Evolutionary conservation across 345 rosid genomes (phyloP), one percentile per base, ranked within the genome.

Genomic region (Hypericum perforatum): DNA sequence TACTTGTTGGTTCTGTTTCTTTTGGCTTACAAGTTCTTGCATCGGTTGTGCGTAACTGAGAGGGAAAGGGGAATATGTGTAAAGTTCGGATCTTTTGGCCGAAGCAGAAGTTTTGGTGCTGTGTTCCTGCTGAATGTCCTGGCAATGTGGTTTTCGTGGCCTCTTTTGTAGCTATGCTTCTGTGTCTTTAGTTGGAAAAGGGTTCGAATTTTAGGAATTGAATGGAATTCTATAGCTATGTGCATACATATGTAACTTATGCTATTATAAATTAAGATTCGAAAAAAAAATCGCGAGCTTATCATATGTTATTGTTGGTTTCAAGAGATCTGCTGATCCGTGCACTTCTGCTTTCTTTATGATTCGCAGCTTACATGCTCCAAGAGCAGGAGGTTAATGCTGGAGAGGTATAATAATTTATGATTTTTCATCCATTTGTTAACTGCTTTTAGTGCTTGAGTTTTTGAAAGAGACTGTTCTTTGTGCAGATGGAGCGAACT

Each of bases 371-470:
- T 53, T 83, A 64, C 65, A 80, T 77, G 91, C 71, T 92, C 60
- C 95, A 83, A 71, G 96, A 92, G 39, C 95, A 88, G 57, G 95
- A 92, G 56, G 96, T 69, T 41, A 77, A 72, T 66, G 96, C 98
- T 65, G 90, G 86, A 53, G 89, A 85, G 98, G 96, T 92, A 76
- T 37, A 55, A 10, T 41, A 38, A 40, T 49, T 11, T 39, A 42
- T 7, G 7, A 57, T 55, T 11, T 11, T 52, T 43, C 53, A 9
- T 41, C 6, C 13, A 16, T 47, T 2, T 55, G 42, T 10, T 45
- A 44, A 37, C 46, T 11, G 47, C 11, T 32, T 39, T 16, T 42
- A 5, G 8, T 0, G 15, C 6, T 39, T 50, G 49, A 22, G 15
- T 37, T 16, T 58, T 53, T 29, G 11, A 22, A 13, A 46, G 9